A percentile compares a stretch with the other conserved stretches of the same genome.
Evolutionary conservation across 176 grass and related monocot genomes (phyloP).

Genomic region (sorghum (Sorghum bicolor)): Sorghum_bicolor_NCBIv3 NC_012873.2:8266001-8266500

Average conservation of each 20-base stretch:
- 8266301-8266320: neutral
- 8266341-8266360: neutral
- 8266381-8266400: neutral
- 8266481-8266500: neutral
- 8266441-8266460: neutral
- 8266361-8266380: neutral
- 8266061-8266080: slow-evolving; percentile 31
- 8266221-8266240: neutral
- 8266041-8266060: slow-evolving; percentile 5
- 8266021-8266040: slow-evolving; percentile 12
- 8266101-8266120: slow-evolving; percentile 52
- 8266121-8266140: slow-evolving; percentile 46
- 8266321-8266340: neutral
- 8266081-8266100: slow-evolving; percentile 65
- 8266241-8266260: neutral
- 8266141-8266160: slow-evolving; percentile 36
- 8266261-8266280: neutral
- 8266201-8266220: neutral
- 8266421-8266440: neutral
- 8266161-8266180: slow-evolving; percentile 31
- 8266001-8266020: slow-evolving; percentile 35
- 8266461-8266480: neutral
- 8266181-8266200: slow-evolving; percentile 52
- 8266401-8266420: neutral
- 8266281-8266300: neutral